Evolutionary conservation across 371 early-diverging fungal species (phyloP).

Genomic region (Zopfochytrium polystomum): DNA sequence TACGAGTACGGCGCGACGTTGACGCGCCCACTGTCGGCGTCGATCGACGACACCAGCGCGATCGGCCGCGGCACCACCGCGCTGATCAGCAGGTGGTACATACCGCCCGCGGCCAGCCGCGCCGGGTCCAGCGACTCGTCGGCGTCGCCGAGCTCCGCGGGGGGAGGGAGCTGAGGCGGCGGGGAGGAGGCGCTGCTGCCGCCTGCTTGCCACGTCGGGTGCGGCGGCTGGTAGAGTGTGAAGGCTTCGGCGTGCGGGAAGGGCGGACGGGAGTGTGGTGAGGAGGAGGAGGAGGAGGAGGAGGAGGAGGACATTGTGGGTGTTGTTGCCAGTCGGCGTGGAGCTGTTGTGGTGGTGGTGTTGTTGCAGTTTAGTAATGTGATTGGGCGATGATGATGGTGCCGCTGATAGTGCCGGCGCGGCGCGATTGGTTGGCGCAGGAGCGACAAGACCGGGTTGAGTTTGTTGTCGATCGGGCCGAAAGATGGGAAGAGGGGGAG

Average conservation of each 20-base stretch:
- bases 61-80: constrained; percentile 43
- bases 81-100: constrained; percentile 30
- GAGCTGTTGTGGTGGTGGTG: too few species aligned
- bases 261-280: not conserved
- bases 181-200: too few species aligned
- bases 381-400: not conserved
- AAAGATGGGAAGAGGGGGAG: too few species aligned
- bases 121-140: constrained; percentile 1
- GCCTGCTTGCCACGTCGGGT: constrained; percentile 8
- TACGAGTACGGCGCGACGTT: constrained; percentile 46
- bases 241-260: not conserved
- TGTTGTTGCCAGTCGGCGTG: too few species aligned
- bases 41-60: constrained; percentile 37
- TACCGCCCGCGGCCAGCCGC: constrained; percentile 2
- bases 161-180: constrained; percentile 6
- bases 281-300: too few species aligned
- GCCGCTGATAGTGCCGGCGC: not conserved
- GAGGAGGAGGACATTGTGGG: too few species aligned
- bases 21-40: constrained; percentile 12
- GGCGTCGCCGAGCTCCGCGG: constrained; percentile 2
- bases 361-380: too few species aligned
- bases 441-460: too few species aligned
- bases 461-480: not conserved
- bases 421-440: not conserved
- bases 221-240: constrained; percentile 7